These are phyloP conservation scores for Biscogniauxia marginata DNA, from an alignment of 2,329 filamentous ascomycete species.

Conservation along the genomic window DNA sequence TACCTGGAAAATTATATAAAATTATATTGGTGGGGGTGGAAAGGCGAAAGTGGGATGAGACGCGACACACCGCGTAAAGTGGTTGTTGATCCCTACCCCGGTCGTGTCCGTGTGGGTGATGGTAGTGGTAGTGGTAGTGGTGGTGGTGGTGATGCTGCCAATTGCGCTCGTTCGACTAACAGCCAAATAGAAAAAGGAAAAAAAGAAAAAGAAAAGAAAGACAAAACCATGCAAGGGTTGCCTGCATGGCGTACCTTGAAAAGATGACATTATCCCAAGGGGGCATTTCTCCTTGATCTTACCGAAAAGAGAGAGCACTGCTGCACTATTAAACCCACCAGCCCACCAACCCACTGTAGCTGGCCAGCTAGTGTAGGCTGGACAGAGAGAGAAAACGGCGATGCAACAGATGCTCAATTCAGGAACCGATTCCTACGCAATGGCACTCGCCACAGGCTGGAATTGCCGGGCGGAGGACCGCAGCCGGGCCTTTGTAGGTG, in stretches of 20 bases:
- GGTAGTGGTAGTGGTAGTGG: background rate
- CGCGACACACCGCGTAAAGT: constrained; percentile 40
- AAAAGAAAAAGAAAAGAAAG: background rate
- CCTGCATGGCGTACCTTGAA: background rate
- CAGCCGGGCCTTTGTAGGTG: background rate
- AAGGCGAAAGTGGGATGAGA: constrained; percentile 33
- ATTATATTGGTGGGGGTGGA: constrained; percentile 21
- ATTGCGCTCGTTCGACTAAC: constrained; percentile 5
- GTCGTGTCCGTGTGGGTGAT: constrained; percentile 2
- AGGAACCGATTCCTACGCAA: constrained; percentile 18
- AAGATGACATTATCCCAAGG: background rate
- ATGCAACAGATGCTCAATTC: constrained; percentile 14
- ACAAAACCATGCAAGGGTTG: background rate
- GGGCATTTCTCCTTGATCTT: background rate
- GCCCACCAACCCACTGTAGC: background rate
- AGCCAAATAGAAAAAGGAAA: background rate
- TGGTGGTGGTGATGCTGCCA: background rate
- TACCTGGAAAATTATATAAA: constrained; percentile 15
- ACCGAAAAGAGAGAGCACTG: too few relatives aligned
- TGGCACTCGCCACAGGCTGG: background rate
- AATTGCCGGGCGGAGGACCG: background rate
- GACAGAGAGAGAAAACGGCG: too few relatives aligned
- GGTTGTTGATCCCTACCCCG: constrained; percentile 33
- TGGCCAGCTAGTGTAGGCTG: too few relatives aligned
- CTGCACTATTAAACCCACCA: background rate